These are phyloP conservation scores for Microdochium paspali DNA, from an alignment of 2,329 filamentous ascomycete species.

Conservation along the genomic window DNA sequence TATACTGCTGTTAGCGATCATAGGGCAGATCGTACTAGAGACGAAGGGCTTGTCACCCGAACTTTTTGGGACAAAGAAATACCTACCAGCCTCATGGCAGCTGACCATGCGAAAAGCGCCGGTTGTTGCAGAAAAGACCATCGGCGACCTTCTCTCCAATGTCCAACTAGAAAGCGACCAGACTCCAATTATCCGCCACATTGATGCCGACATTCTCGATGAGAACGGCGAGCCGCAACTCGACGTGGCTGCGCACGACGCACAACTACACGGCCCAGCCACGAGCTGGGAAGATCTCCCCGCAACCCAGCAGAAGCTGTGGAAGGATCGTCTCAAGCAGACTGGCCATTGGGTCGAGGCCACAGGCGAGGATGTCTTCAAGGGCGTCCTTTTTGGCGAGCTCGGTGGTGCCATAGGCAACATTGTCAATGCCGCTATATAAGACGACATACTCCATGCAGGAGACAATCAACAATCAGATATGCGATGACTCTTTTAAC, in stretches of 20 bases:
- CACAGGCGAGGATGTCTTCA: constrained; percentile 68
- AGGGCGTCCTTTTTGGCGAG: constrained; percentile 69
- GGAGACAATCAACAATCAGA: background rate
- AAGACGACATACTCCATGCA: background rate
- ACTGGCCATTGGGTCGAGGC: constrained; percentile 72
- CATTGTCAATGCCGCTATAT: constrained; percentile 32
- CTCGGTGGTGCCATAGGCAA: constrained; percentile 53
- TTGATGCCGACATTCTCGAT: constrained; percentile 12
- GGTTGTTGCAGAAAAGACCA: constrained; percentile 8
- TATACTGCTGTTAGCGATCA: constrained; percentile 49
- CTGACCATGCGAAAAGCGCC: constrained; percentile 12
- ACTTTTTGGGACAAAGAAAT: constrained; percentile 42
- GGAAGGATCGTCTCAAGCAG: constrained; percentile 59
- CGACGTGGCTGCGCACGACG: constrained; percentile 34
- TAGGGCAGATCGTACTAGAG: constrained; percentile 58
- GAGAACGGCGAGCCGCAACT: constrained; percentile 16
- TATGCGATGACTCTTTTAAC: no score
- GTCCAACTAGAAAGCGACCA: constrained; percentile 20
- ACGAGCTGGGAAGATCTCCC: constrained; percentile 64
- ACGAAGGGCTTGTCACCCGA: constrained; percentile 45
- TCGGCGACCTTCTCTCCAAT: constrained; percentile 24
- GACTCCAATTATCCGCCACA: constrained; percentile 26
- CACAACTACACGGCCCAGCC: constrained; percentile 38
- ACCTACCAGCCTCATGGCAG: constrained; percentile 37
- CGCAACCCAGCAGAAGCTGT: constrained; percentile 50